A percentile compares a stretch with the other conserved stretches of the same genome.
Conservation (phyloP, 2,329 filamentous ascomycete species). For the Pseudopyricularia javanii region DNA sequence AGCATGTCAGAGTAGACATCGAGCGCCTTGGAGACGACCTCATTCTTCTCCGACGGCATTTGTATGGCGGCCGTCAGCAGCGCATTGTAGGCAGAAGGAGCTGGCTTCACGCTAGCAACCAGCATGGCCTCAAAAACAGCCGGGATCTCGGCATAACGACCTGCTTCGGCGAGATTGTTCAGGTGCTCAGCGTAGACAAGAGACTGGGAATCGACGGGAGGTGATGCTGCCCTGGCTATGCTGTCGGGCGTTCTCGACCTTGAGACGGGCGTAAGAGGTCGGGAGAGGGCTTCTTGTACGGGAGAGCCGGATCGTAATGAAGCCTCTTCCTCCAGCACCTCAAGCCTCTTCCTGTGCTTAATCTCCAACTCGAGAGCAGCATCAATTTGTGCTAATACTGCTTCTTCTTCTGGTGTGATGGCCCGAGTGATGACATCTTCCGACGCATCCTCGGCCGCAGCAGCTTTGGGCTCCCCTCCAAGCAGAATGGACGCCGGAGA, state of each 20-base stretch:
- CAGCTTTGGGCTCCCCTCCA: constrained; percentile 18
- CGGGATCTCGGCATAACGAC: constrained; percentile 78
- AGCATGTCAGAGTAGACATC: constrained; percentile 98
- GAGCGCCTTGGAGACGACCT: constrained; percentile 80
- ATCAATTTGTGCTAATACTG: constrained; percentile 68
- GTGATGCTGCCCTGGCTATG: constrained; percentile 44
- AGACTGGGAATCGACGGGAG: constrained; percentile 50
- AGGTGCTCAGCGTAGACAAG: constrained; percentile 69
- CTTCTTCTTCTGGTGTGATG: constrained; percentile 35
- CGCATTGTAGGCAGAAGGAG: constrained; percentile 81
- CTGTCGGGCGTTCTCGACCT: constrained; percentile 30
- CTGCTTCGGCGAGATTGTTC: constrained; percentile 55
- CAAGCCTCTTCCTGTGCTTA: constrained; percentile 35
- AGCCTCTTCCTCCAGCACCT: constrained; percentile 28
- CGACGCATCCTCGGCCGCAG: constrained; percentile 17
- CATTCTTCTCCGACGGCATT: constrained; percentile 64
- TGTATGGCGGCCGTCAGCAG: constrained; percentile 75
- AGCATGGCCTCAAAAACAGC: constrained; percentile 85
- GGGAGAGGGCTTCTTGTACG: constrained; percentile 25
- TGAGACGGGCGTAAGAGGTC: constrained; percentile 27
- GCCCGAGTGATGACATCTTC: constrained; percentile 21
- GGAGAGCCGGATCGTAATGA: constrained; percentile 22
- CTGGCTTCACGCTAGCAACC: constrained; percentile 67
- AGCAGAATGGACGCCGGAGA: constrained; percentile 42
- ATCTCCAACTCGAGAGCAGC: constrained; percentile 74